Conservation (phyloP, 2,329 filamentous ascomycete species). For the Sporothrix mexicana region DNA sequence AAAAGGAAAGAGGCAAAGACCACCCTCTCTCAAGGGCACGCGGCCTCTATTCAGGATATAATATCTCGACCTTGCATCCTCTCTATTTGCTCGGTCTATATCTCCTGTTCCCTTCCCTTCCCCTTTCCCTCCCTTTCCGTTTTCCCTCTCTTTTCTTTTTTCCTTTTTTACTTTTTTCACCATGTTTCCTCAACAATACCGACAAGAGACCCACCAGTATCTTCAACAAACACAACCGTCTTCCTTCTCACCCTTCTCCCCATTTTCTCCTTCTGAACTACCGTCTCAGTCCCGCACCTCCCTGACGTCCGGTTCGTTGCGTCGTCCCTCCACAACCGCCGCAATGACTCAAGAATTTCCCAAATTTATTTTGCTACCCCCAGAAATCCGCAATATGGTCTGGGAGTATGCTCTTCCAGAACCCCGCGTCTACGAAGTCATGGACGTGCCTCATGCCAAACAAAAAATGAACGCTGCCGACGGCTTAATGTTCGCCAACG, state of each 20-base stretch:
- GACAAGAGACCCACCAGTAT: constrained; percentile 31
- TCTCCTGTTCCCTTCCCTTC: not conserved
- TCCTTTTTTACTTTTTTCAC: not conserved
- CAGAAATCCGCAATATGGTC: constrained; percentile 54
- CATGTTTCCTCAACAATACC: constrained; percentile 29
- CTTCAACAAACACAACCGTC: constrained; percentile 22
- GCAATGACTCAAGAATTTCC: constrained; percentile 40
- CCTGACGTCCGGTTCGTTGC: constrained; percentile 4
- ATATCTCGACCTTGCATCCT: constrained; percentile 20
- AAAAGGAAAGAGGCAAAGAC: constrained; percentile 21
- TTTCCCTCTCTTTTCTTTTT: not conserved
- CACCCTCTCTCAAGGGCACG: constrained; percentile 21
- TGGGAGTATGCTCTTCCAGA: constrained; percentile 55
- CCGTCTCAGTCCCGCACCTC: constrained; percentile 11
- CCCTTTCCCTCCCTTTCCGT: constrained; percentile 17
- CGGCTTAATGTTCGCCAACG: constrained; percentile 55
- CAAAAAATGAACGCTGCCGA: constrained; percentile 49
- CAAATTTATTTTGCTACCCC: constrained; percentile 47
- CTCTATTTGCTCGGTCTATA: constrained; percentile 12
- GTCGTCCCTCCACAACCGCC: constrained; percentile 19
- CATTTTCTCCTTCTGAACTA: not conserved
- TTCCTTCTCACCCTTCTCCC: constrained; percentile 13
- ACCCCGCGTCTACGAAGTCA: constrained; percentile 53
- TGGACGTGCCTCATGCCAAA: constrained; percentile 52
- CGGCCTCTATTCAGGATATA: constrained; percentile 22